Percentiles rank a stretch among this genome's conserved stretches.
Conservation (phyloP, 805 yeast species). For the Saturnispora quitensis region DNA sequence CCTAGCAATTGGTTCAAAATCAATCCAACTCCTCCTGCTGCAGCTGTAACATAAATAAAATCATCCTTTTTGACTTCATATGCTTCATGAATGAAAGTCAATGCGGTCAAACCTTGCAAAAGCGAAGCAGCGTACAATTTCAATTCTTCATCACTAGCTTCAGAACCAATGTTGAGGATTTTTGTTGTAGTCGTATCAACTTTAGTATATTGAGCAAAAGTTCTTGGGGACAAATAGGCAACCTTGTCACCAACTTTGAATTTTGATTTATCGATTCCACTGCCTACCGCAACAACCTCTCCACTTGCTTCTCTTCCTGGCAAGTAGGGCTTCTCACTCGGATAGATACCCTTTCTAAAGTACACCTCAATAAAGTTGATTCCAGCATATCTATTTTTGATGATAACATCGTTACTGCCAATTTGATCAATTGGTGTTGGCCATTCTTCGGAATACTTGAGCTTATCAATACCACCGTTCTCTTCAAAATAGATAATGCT, state of each 20-base stretch:
- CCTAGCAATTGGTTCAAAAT: slow-evolving; percentile 54
- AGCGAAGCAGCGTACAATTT: slow-evolving; percentile 51
- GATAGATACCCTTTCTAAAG: slow-evolving; percentile 73
- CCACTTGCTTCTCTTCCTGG: slow-evolving; percentile 73
- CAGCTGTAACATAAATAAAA: slow-evolving; percentile 72
- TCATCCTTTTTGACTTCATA: slow-evolving; percentile 63
- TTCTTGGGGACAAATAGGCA: slow-evolving; percentile 40
- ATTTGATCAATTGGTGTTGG: slow-evolving; percentile 42
- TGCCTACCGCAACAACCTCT: slow-evolving; percentile 55
- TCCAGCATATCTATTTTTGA: slow-evolving; percentile 72
- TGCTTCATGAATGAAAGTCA: slow-evolving; percentile 60
- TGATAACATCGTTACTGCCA: slow-evolving; percentile 45
- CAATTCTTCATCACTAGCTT: slow-evolving; percentile 38
- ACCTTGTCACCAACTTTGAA: slow-evolving; percentile 64
- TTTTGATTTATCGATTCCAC: slow-evolving; percentile 33
- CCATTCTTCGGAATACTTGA: slow-evolving; percentile 42
- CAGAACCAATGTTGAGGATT: slow-evolving; percentile 41
- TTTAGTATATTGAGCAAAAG: slow-evolving; percentile 72
- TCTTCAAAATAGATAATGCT: slow-evolving; percentile 47
- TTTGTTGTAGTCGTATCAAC: slow-evolving; percentile 26
- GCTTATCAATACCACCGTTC: slow-evolving; percentile 49
- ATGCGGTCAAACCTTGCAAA: slow-evolving; percentile 72
- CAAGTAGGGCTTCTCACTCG: slow-evolving; percentile 47
- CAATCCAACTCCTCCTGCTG: slow-evolving; percentile 92
- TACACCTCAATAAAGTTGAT: slow-evolving; percentile 77